These are phyloP conservation scores for Kwoniella mangroviensis DNA, from an alignment of 768 basidiomycete genomes.

Conservation along the genomic window DNA sequence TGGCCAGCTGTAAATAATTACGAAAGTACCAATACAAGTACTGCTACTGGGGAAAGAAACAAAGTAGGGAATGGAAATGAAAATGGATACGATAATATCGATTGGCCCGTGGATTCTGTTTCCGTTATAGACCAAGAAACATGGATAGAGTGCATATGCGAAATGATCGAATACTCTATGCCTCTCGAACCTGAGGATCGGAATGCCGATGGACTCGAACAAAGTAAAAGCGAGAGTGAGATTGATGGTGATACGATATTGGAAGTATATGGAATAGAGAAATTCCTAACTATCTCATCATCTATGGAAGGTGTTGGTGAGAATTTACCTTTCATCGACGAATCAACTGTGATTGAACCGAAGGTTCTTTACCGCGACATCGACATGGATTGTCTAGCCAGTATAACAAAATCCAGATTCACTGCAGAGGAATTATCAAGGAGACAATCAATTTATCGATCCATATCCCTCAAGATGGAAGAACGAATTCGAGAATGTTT, in stretches of 20 bases:
- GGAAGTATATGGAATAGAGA: slow-evolving; percentile 7
- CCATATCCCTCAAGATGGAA: slow-evolving; percentile 1
- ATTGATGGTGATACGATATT: not conserved
- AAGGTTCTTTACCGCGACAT: not conserved
- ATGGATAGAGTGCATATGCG: slow-evolving; percentile 3
- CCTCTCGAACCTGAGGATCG: not conserved
- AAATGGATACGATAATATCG: not conserved
- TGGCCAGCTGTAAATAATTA: not conserved
- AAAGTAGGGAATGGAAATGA: not conserved
- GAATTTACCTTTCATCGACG: not conserved
- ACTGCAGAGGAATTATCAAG: not conserved
- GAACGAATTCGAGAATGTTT: not conserved
- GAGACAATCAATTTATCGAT: slow-evolving; percentile 1
- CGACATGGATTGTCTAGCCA: not conserved
- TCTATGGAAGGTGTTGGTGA: not conserved
- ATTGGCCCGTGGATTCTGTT: slow-evolving; percentile 6
- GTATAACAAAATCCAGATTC: not conserved
- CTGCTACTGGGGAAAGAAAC: not conserved
- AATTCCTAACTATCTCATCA: slow-evolving; percentile 1
- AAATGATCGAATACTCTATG: not conserved
- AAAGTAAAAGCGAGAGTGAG: not conserved
- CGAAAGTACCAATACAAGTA: not conserved
- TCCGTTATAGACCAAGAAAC: not conserved
- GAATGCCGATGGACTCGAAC: too few species aligned
- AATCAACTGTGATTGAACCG: not conserved